phyloP scores from a whole-genome alignment of 2,329 filamentous ascomycete species.

The Phialocephala sp. region DNA sequence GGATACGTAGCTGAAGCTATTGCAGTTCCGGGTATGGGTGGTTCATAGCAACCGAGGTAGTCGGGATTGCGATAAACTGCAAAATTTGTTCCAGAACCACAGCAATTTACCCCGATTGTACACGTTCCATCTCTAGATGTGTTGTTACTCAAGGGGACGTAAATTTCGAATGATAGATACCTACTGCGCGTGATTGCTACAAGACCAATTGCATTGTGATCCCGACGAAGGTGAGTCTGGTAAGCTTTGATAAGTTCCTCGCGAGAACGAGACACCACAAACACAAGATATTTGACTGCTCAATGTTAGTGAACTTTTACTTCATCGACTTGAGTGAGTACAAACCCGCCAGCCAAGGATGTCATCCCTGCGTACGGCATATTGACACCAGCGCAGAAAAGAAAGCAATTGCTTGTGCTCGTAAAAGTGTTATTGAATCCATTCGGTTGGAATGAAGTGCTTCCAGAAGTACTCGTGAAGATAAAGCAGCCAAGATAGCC shows the following conservation, averaged over 20 bases:
- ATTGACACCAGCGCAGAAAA: not conserved
- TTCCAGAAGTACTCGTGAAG: not conserved
- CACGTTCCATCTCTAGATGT: not conserved
- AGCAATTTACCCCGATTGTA: not conserved
- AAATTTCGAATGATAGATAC: not conserved
- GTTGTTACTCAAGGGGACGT: not conserved
- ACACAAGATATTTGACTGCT: not conserved
- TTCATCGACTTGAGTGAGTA: not conserved
- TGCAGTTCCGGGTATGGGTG: not conserved
- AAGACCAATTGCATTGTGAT: not conserved
- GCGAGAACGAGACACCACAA: not conserved
- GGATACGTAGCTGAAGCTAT: not conserved
- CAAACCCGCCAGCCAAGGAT: not conserved
- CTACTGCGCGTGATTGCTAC: not conserved
- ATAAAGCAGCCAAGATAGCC: not conserved
- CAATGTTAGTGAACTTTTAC: not conserved
- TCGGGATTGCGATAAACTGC: not conserved
- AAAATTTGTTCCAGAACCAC: not conserved
- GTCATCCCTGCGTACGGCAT: not conserved
- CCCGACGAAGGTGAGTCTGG: not conserved
- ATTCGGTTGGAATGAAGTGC: not conserved
- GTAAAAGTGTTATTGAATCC: not conserved
- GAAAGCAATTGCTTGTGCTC: not conserved
- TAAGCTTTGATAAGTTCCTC: not conserved
- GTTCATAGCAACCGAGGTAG: conserved; percentile 1